Conservation (phyloP, 305 asterid species). For the Solanum hybrid region DNA sequence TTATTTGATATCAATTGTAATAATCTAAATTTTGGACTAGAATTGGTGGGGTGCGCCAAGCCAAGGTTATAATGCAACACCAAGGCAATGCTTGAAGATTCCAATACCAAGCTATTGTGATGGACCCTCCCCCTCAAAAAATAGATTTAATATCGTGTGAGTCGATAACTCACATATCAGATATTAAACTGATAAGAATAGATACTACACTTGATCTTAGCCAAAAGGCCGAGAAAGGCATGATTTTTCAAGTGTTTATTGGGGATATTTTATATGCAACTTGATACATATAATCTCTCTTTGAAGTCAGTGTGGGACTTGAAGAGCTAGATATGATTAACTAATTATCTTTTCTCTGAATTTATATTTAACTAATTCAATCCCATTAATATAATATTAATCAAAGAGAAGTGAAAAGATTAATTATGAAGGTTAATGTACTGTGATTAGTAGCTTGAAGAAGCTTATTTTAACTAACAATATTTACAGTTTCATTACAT, state of each 20-base stretch:
- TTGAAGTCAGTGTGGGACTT: background rate
- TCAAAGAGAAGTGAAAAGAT: background rate
- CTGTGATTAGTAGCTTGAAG: no score
- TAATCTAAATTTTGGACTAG: no score
- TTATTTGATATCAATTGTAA: no score
- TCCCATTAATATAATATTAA: background rate
- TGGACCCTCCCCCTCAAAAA: background rate
- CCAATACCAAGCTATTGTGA: background rate
- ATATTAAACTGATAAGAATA: slow-evolving; percentile 86
- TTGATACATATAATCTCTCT: background rate
- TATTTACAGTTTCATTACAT: no score
- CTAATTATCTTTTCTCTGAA: no score
- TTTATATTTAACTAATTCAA: background rate
- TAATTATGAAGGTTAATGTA: no score
- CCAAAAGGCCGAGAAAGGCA: slow-evolving; percentile 48
- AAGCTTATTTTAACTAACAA: no score
- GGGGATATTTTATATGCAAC: background rate
- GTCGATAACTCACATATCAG: slow-evolving; percentile 33
- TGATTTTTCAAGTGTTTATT: no score
- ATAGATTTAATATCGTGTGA: no score
- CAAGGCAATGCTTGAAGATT: background rate
- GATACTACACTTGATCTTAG: slow-evolving; percentile 9
- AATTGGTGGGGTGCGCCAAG: background rate
- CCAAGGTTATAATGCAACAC: background rate
- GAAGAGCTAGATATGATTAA: background rate